Evolutionary conservation across 805 yeast species (phyloP).

Genomic region (Candida tammaniensis): DNA sequence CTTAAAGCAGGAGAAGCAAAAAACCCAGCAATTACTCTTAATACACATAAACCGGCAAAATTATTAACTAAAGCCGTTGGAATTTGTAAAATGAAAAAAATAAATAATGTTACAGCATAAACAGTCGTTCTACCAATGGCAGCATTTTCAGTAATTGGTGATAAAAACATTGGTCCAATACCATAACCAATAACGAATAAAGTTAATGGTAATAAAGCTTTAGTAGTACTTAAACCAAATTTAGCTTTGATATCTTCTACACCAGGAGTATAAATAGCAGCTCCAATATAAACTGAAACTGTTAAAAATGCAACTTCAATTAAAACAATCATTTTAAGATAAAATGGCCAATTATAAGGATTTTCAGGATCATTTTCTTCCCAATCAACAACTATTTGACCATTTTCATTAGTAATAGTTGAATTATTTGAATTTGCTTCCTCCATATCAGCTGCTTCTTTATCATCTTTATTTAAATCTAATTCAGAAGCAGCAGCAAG

Average conservation of each 20-base stretch:
- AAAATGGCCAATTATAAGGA: conserved; percentile 55
- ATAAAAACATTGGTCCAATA: conserved; percentile 57
- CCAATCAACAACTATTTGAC: conserved; percentile 19
- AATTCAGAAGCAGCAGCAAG: conserved; percentile 1
- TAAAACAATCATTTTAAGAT: conserved; percentile 37
- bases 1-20: conserved; percentile 56
- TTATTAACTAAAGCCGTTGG: conserved; percentile 54
- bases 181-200: conserved; percentile 62
- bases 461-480: conserved; percentile 5
- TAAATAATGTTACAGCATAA: conserved; percentile 45
- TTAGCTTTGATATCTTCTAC: conserved; percentile 42
- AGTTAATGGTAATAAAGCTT: conserved; percentile 51
- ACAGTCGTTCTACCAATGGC: conserved; percentile 51
- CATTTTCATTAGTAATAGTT: neutral
- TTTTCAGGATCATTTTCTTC: conserved; percentile 52
- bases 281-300: conserved; percentile 48
- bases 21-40: conserved; percentile 54
- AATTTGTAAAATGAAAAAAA: conserved; percentile 53
- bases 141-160: conserved; percentile 60
- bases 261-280: conserved; percentile 57
- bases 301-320: conserved; percentile 17
- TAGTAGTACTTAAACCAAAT: conserved; percentile 39
- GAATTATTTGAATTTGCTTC: conserved; percentile 2
- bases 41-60: conserved; percentile 49
- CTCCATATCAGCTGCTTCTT: conserved; percentile 2